phyloP scores from a whole-genome alignment of 495 filamentous ascomycete species.

The Aspergillus homomorphus region DNA sequence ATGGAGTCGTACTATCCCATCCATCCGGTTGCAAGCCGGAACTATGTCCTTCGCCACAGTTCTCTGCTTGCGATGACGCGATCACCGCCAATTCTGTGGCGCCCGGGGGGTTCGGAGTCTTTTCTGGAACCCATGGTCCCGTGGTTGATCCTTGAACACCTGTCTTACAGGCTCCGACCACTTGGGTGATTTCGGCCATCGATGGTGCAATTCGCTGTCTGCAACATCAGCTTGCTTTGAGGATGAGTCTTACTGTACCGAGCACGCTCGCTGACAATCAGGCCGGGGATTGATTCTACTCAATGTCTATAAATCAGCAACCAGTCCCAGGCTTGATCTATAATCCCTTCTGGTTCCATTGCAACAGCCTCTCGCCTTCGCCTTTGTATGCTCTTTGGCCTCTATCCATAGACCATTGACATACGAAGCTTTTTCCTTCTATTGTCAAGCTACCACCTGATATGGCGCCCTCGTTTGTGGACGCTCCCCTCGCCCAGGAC shows the following conservation, averaged over 20 bases:
- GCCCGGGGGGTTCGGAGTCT: constrained; percentile 1
- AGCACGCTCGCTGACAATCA: not conserved
- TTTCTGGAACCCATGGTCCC: not conserved
- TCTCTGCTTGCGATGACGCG: constrained; percentile 1
- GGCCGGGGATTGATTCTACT: not conserved
- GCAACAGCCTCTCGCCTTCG: not conserved
- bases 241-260: constrained; percentile 1
- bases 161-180: not conserved
- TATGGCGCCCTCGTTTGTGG: constrained; percentile 40
- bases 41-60: not conserved
- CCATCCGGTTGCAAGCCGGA: too few relatives aligned
- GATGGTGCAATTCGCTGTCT: constrained; percentile 32
- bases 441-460: not conserved
- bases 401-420: not conserved
- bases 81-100: not conserved
- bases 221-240: constrained; percentile 11
- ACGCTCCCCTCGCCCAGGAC: constrained; percentile 18
- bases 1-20: too few relatives aligned
- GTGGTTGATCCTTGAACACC: not conserved
- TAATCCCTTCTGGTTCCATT: not conserved
- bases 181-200: constrained; percentile 28
- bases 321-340: not conserved
- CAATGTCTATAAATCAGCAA: not conserved
- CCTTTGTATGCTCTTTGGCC: not conserved
- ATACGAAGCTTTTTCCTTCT: not conserved